A percentile compares a stretch with the other conserved stretches of the same genome.
phyloP scores from a whole-genome alignment of 805 yeast genomes.

The Teunomyces stri region DNA sequence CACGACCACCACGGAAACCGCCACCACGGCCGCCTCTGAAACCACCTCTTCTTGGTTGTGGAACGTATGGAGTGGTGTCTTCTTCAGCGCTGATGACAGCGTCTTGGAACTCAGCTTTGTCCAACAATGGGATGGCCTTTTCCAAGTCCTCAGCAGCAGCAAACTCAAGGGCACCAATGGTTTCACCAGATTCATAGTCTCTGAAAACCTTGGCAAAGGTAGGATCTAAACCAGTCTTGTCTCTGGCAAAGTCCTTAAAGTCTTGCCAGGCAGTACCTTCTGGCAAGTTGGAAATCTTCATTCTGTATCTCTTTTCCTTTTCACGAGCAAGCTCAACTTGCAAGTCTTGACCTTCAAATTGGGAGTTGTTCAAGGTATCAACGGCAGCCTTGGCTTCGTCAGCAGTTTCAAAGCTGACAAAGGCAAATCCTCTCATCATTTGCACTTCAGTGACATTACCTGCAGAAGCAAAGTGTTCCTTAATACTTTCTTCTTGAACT shows the following conservation, averaged over 20 bases:
- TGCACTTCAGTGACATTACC: conserved; percentile 70
- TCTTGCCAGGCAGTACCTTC: conserved; percentile 85
- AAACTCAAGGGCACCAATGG: conserved; percentile 54
- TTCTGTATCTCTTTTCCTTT: conserved; percentile 59
- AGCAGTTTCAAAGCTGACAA: conserved; percentile 75
- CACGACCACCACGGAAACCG: conserved; percentile 48
- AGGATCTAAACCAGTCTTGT: conserved; percentile 61
- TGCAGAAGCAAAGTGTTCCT: conserved; percentile 62
- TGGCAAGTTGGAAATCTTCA: conserved; percentile 66
- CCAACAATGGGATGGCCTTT: conserved; percentile 70
- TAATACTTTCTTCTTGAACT: conserved; percentile 52
- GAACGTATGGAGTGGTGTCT: conserved; percentile 63
- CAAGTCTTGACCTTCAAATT: conserved; percentile 50
- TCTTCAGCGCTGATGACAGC: conserved; percentile 70
- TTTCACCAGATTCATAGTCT: conserved; percentile 46
- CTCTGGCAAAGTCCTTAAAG: conserved; percentile 85
- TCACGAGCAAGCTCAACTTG: conserved; percentile 55
- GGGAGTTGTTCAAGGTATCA: conserved; percentile 43
- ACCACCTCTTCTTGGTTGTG: conserved; percentile 45
- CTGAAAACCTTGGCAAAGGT: conserved; percentile 55
- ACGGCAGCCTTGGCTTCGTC: conserved; percentile 52
- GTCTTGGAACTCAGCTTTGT: conserved; percentile 71
- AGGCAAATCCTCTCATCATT: conserved; percentile 81
- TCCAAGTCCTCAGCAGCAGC: conserved; percentile 69
- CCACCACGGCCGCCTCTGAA: conserved; percentile 36